Conservation (phyloP, 2,329 filamentous ascomycete species). For the Ophiostoma perfectum region DNA sequence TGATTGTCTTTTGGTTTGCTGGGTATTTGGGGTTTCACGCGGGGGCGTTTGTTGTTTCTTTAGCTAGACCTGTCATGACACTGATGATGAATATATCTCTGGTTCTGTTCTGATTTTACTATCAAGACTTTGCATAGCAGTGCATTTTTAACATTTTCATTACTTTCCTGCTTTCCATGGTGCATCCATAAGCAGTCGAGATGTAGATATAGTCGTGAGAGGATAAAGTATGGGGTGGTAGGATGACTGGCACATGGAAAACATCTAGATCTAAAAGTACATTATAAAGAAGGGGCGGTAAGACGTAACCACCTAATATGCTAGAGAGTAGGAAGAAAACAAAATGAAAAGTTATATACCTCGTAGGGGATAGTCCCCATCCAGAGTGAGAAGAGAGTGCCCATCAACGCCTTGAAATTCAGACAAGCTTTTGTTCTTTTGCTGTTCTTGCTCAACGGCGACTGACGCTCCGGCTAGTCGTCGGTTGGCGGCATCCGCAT, state of each 20-base stretch:
- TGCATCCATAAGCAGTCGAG: too few species aligned
- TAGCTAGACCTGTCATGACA: too few species aligned
- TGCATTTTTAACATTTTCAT: too few species aligned
- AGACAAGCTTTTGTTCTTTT: neutral
- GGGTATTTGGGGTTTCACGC: neutral
- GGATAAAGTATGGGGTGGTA: neutral
- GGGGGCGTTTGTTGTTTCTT: neutral
- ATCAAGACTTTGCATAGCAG: too few species aligned
- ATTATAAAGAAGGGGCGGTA: neutral
- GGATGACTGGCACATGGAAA: neutral
- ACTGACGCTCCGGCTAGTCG: constrained; percentile 36
- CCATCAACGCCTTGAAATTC: neutral
- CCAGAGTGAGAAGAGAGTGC: neutral
- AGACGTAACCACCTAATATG: constrained; percentile 14
- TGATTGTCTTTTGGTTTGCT: neutral
- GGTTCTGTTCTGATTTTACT: too few species aligned
- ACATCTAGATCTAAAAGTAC: constrained; percentile 8
- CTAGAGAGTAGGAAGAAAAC: neutral
- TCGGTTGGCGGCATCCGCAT: constrained; percentile 69
- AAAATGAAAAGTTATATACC: constrained; percentile 1
- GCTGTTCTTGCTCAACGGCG: neutral
- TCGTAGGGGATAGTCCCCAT: too few species aligned
- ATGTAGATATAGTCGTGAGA: too few species aligned
- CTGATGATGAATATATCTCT: too few species aligned
- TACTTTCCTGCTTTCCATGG: too few species aligned